Evolutionary conservation across 495 filamentous ascomycete species (phyloP).

Genomic region (Aspergillus asperescens): DNA sequence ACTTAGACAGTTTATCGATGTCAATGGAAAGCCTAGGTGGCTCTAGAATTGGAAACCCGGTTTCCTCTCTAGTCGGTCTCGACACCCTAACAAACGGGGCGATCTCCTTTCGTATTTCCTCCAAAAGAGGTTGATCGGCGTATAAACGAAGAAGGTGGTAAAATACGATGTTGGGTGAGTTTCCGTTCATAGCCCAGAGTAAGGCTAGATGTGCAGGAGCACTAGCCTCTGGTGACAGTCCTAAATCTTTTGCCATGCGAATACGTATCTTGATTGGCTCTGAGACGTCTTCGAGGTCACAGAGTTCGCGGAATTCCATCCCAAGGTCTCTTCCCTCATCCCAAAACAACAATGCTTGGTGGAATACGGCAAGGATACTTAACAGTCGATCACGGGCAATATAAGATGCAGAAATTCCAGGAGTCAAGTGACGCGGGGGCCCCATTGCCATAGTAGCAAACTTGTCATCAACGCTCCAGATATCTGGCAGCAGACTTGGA

Average conservation of each 20-base stretch:
- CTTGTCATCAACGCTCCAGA: slow-evolving; percentile 52
- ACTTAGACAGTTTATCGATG: slow-evolving; percentile 36
- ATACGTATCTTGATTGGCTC: slow-evolving; percentile 43
- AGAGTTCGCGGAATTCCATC: slow-evolving; percentile 48
- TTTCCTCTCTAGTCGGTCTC: slow-evolving; percentile 41
- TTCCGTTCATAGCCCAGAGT: slow-evolving; percentile 51
- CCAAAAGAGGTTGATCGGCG: slow-evolving; percentile 38
- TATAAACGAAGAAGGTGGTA: slow-evolving; percentile 55
- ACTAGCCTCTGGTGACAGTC: slow-evolving; percentile 28
- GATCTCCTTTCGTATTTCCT: slow-evolving; percentile 50
- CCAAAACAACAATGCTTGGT: slow-evolving; percentile 44
- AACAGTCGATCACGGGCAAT: slow-evolving; percentile 48
- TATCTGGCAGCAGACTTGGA: slow-evolving; percentile 46
- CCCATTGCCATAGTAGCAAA: slow-evolving; percentile 49
- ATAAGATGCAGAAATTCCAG: slow-evolving; percentile 45
- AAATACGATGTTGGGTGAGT: slow-evolving; percentile 48
- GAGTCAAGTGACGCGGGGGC: slow-evolving; percentile 49
- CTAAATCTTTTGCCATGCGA: slow-evolving; percentile 31
- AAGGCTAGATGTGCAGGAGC: slow-evolving; percentile 38
- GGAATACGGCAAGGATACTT: slow-evolving; percentile 42
- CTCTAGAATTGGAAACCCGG: slow-evolving; percentile 49
- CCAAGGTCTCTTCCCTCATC: slow-evolving; percentile 43
- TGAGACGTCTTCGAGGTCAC: slow-evolving; percentile 51
- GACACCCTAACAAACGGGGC: slow-evolving; percentile 39
- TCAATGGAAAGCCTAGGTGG: slow-evolving; percentile 47